These are phyloP conservation scores for Teratosphaeria gauchensis DNA, from an alignment of 2,329 filamentous ascomycete species.

Conservation along the genomic window DNA sequence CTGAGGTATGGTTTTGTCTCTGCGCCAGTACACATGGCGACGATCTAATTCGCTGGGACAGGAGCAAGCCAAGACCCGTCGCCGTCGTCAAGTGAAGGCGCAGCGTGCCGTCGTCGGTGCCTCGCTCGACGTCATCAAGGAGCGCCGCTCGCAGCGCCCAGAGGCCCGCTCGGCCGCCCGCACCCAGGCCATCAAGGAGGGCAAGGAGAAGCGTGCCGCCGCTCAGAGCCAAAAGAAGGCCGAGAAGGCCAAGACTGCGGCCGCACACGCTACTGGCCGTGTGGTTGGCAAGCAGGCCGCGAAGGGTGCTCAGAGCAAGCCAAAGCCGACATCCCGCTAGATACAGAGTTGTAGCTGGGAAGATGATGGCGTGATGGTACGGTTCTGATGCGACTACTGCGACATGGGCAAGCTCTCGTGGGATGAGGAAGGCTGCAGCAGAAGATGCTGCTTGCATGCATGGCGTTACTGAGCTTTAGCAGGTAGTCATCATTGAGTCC, in stretches of 20 bases:
- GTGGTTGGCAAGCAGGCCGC: constrained; percentile 87
- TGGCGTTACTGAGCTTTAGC: constrained; percentile 1
- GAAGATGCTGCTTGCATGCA: background rate
- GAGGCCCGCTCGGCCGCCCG: constrained; percentile 92
- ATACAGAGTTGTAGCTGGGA: background rate
- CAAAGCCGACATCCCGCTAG: constrained; percentile 80
- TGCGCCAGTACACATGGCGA: background rate
- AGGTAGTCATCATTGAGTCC: constrained; percentile 1
- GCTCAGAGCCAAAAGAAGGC: constrained; percentile 91
- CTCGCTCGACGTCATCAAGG: constrained; percentile 99
- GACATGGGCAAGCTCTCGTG: background rate
- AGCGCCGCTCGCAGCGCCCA: constrained; percentile 88
- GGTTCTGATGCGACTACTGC: background rate
- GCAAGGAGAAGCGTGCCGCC: constrained; percentile 95
- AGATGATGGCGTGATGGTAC: background rate
- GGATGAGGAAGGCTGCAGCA: background rate
- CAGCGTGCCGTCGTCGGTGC: constrained; percentile 99
- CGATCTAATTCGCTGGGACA: constrained; percentile 37
- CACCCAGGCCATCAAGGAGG: constrained; percentile 83
- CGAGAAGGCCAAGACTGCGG: constrained; percentile 77
- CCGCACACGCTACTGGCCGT: constrained; percentile 67
- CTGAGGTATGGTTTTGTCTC: constrained; percentile 62
- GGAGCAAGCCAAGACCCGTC: constrained; percentile 99
- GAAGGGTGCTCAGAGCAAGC: constrained; percentile 82
- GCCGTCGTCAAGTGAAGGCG: constrained; percentile 93